Conservation (phyloP, 106 monocot species). For the Dendrobium chrysotoxum region DNA sequence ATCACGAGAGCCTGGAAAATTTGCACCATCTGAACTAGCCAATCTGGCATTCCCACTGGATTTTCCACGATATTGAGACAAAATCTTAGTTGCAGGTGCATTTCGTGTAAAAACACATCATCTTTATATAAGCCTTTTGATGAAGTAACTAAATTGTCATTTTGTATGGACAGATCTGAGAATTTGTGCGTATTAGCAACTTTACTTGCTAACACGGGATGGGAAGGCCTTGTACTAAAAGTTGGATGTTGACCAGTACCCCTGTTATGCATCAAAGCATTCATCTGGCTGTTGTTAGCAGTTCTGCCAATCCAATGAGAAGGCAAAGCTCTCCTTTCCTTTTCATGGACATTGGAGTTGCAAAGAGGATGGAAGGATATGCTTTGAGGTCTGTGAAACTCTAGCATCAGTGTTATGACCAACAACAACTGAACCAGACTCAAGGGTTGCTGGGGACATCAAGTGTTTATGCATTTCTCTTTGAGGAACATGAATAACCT, state of each 20-base stretch:
- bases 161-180: conserved; percentile 1
- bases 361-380: conserved; percentile 7
- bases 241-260: not conserved
- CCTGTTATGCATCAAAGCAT: not conserved
- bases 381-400: not conserved
- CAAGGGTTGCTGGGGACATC: not conserved
- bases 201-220: conserved; percentile 3
- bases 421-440: not conserved
- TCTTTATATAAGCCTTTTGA: conserved; percentile 19
- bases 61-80: conserved; percentile 38
- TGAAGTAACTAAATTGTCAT: not conserved
- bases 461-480: not conserved
- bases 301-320: conserved; percentile 2
- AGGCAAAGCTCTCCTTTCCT: conserved; percentile 2
- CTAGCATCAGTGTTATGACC: not conserved
- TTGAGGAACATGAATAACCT: not conserved
- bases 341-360: not conserved
- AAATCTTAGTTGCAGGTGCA: conserved; percentile 24
- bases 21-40: conserved; percentile 13
- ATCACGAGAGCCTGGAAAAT: conserved; percentile 29
- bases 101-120: conserved; percentile 33
- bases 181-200: not conserved
- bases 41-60: conserved; percentile 17
- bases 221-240: conserved; percentile 1
- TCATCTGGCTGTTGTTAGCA: not conserved